phyloP scores from a whole-genome alignment of 495 filamentous ascomycete genomes.

The Penicillium nucicola region DNA sequence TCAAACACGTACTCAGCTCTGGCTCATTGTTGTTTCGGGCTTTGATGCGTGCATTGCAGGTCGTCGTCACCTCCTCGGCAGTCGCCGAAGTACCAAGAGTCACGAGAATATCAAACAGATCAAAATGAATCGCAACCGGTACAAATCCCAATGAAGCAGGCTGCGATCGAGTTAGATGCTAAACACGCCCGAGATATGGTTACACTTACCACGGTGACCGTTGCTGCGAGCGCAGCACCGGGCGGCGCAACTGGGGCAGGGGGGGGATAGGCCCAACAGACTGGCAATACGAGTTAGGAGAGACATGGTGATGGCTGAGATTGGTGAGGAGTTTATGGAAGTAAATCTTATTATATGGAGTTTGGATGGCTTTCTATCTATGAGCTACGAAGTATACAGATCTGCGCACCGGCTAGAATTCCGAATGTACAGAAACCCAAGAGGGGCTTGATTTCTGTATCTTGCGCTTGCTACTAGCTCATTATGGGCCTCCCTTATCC shows the following conservation, averaged over 20 bases:
- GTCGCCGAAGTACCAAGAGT: constrained; percentile 17
- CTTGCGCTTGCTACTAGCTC: not conserved
- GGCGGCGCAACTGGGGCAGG: constrained; percentile 10
- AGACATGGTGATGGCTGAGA: constrained; percentile 11
- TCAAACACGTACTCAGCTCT: constrained; percentile 18
- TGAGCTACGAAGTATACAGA: not conserved
- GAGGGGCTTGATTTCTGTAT: not conserved
- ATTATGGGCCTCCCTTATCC: not conserved
- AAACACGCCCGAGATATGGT: not conserved
- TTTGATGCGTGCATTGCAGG: constrained; percentile 12
- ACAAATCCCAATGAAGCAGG: constrained; percentile 34
- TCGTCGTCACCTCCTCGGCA: constrained; percentile 22
- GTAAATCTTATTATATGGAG: not conserved
- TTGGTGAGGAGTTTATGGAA: not conserved
- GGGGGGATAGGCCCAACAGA: constrained; percentile 12
- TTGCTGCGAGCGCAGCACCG: constrained; percentile 26
- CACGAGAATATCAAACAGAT: constrained; percentile 28
- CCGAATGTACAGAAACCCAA: not conserved
- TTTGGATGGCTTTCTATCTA: no score
- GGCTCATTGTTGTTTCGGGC: constrained; percentile 8
- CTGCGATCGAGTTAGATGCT: constrained; percentile 8
- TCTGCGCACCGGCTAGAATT: not conserved
- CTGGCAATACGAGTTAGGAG: constrained; percentile 17
- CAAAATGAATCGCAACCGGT: constrained; percentile 35
- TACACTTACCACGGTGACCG: constrained; percentile 26